A percentile compares a stretch with the other conserved stretches of the same genome.
These are phyloP conservation scores for Ichthyophthirius multifiliis DNA, from an alignment of 169 alveolate species.

Conservation along the genomic window DNA sequence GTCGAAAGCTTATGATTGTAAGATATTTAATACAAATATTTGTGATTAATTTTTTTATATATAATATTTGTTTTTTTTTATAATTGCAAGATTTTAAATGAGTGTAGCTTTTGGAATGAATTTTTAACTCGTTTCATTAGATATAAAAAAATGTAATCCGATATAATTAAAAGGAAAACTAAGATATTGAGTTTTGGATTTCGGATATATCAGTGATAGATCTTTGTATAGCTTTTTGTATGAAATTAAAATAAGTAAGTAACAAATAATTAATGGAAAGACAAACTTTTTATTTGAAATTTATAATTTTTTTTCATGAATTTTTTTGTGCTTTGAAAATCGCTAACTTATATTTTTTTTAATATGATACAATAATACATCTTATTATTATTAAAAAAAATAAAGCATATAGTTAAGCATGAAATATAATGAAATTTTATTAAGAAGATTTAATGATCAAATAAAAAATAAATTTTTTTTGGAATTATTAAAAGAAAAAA, in stretches of 20 bases:
- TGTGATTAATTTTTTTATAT: background rate
- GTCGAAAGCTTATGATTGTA: background rate
- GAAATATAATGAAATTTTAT: too few species aligned
- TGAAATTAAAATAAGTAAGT: background rate
- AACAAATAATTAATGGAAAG: too few species aligned
- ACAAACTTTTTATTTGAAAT: too few species aligned
- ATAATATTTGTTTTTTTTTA: background rate
- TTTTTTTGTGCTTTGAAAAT: too few species aligned
- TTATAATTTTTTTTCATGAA: too few species aligned
- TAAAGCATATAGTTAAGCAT: too few species aligned
- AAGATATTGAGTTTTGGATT: background rate
- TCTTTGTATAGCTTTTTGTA: background rate
- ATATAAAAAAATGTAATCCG: background rate
- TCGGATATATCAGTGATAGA: background rate
- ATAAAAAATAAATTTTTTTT: too few species aligned
- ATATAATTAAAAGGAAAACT: background rate
- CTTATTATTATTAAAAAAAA: too few species aligned
- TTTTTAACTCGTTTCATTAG: background rate
- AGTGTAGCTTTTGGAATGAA: background rate
- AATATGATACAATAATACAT: too few species aligned
- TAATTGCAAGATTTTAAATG: background rate
- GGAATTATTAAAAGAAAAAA: too few species aligned
- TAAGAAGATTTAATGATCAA: too few species aligned
- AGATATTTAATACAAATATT: background rate
- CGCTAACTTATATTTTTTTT: too few species aligned